Percentiles rank a stretch among this genome's conserved stretches.
These are phyloP conservation scores for Suhomyces faveliae DNA, from an alignment of 805 yeast genomes.

Conservation along the genomic window DNA sequence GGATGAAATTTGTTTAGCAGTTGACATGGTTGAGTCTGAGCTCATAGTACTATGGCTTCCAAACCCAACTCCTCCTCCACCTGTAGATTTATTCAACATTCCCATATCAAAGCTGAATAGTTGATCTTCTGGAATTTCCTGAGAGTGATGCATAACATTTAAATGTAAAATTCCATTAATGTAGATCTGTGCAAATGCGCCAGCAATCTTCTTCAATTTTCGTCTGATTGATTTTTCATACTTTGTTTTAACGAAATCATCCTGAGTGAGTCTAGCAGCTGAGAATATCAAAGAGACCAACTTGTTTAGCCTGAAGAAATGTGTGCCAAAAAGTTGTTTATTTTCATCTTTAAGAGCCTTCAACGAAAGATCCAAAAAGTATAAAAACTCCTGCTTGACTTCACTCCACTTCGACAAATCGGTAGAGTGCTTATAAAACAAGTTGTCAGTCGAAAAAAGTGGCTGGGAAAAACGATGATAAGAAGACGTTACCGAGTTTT, in stretches of 20 bases:
- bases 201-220: slow-evolving; percentile 51
- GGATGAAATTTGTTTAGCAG: slow-evolving; percentile 6
- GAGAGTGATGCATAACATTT: slow-evolving; percentile 36
- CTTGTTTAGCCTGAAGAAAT: slow-evolving; percentile 53
- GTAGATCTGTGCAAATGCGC: slow-evolving; percentile 59
- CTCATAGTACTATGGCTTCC: slow-evolving; percentile 1
- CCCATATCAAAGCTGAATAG: slow-evolving; percentile 31
- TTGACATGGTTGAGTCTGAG: slow-evolving; percentile 9
- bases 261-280: slow-evolving; percentile 52
- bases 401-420: slow-evolving; percentile 65
- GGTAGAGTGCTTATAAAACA: slow-evolving; percentile 58
- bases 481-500: slow-evolving; percentile 23
- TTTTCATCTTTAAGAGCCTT: slow-evolving; percentile 52
- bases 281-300: slow-evolving; percentile 52
- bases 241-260: slow-evolving; percentile 48
- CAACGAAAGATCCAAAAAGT: slow-evolving; percentile 46
- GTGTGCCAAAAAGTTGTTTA: slow-evolving; percentile 51
- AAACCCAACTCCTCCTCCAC: slow-evolving; percentile 2
- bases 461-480: slow-evolving; percentile 45
- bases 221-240: slow-evolving; percentile 47
- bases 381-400: slow-evolving; percentile 46
- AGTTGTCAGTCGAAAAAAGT: slow-evolving; percentile 35
- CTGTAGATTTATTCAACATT: slow-evolving; percentile 6
- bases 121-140: slow-evolving; percentile 22
- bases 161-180: slow-evolving; percentile 65